Percentiles rank a stretch among this genome's conserved stretches.
Evolutionary conservation across 2,329 filamentous ascomycete genomes (phyloP).

Genomic region (Penicillium polonicum): DNA sequence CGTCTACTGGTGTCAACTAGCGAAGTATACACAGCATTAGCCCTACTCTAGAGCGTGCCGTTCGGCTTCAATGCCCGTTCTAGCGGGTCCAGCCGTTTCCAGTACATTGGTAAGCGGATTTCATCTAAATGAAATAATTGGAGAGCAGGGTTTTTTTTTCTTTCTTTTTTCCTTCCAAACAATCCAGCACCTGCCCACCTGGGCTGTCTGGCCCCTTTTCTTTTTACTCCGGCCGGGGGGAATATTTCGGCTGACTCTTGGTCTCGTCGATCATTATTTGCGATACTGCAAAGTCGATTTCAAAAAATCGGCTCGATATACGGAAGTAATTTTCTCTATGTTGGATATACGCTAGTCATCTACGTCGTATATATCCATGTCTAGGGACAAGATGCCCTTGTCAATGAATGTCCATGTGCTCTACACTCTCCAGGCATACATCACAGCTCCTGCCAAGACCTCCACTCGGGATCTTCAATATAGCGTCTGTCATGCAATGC

Average conservation of each 20-base stretch:
- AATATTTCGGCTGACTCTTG: neutral
- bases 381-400: neutral
- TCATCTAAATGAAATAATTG: neutral
- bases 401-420: neutral
- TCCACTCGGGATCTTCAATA: conserved; percentile 6
- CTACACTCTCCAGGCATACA: neutral
- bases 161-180: neutral
- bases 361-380: neutral
- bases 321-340: neutral
- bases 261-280: conserved; percentile 4
- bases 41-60: neutral
- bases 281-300: neutral
- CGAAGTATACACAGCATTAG: neutral
- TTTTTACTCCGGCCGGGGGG: neutral
- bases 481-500: conserved; percentile 5
- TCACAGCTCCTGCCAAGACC: neutral
- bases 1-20: neutral
- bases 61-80: neutral
- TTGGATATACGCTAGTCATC: neutral
- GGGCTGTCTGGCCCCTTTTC: conserved; percentile 4
- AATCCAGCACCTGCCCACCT: neutral
- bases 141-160: no score
- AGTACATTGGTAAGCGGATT: conserved; percentile 1
- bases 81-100: conserved; percentile 4
- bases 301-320: neutral